Evolutionary conservation across 1,139 yeast species (phyloP), one percentile per base, ranked within the genome.

Genomic region (Zhuliangozyma blackwelliae): DNA sequence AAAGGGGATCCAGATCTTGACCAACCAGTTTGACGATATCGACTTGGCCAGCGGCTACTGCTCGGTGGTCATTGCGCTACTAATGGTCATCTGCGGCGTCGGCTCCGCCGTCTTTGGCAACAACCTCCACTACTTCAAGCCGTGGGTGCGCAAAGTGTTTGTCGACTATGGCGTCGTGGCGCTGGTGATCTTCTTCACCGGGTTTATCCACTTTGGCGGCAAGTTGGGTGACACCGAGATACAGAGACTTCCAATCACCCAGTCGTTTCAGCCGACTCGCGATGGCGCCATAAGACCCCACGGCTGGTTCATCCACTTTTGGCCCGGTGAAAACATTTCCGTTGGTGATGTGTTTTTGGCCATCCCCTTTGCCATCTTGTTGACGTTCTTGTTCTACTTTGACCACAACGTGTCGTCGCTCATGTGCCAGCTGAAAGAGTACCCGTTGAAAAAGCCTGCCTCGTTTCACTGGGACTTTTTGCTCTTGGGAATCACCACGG

Each of bases 371-470:
- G 97, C 96, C 0, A 63, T 92, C 1, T 70, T 92, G 35, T 64
- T 92, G 33, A 88, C 97, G 0, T 74, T 84, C 37, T 63, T 92
- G 38, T 90, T 92, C 61, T 89, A 87, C 56, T 92, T 90, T 58
- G 98, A 92, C 60, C 98, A 92, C 59, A 92, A 92, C 48, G 95
- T 92, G 11, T 87, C 96, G 2, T 82, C 97, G 0, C 66, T 92
- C 39, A 92, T 92, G 76, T 88, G 96, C 37, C 97, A 90, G 59
- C 82, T 82, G 47, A 77, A 82, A 26, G 82, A 84, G 38, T 92
- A 73, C 57, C 95, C 95, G 5, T 64, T 92, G 39, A 77, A 68
- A 38, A 92, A 90, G 52, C 96, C 97, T 0, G 77, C 95, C 0
- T 71, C 94, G 0, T 92, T 92, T 59, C 97, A 92, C 60, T 92